Conservation (phyloP, 148 eudicot genomes). For the Rhododendron ferrugineum region DNA sequence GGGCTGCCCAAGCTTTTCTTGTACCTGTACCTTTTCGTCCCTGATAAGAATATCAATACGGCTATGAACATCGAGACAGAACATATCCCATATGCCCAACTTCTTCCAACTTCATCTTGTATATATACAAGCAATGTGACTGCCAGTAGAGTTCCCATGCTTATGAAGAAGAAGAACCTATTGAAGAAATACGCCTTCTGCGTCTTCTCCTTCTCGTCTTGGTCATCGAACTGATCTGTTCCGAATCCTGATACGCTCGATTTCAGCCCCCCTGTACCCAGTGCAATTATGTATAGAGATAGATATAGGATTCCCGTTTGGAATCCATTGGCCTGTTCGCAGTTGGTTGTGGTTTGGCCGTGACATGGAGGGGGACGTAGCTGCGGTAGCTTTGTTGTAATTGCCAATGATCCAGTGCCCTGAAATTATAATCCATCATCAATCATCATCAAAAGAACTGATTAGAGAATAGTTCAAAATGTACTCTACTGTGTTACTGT, state of each 20-base stretch:
- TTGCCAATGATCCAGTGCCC: constrained; percentile 65
- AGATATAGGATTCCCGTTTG: constrained; percentile 64
- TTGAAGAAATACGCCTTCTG: constrained; percentile 89
- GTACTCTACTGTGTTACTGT: background rate
- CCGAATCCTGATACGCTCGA: constrained; percentile 78
- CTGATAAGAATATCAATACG: constrained; percentile 45
- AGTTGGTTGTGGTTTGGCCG: constrained; percentile 13
- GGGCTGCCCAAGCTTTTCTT: constrained; percentile 78
- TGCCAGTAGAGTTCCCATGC: constrained; percentile 70
- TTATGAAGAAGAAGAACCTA: constrained; percentile 86
- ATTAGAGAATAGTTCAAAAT: background rate
- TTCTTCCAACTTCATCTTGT: constrained; percentile 75
- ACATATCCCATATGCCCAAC: constrained; percentile 79
- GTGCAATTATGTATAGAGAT: constrained; percentile 49
- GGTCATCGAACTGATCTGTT: constrained; percentile 61
- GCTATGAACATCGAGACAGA: constrained; percentile 59
- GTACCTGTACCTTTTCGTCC: constrained; percentile 59
- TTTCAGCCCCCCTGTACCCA: constrained; percentile 67
- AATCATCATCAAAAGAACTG: background rate
- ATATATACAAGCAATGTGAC: constrained; percentile 83
- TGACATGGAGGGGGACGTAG: constrained; percentile 65
- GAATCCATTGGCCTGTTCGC: constrained; percentile 52
- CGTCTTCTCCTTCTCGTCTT: constrained; percentile 58
- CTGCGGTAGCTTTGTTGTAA: constrained; percentile 56
- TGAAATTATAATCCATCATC: constrained; percentile 6